These are phyloP conservation scores for Ceriops tagal DNA, from an alignment of 345 rosid species.

Conservation along the genomic window DNA sequence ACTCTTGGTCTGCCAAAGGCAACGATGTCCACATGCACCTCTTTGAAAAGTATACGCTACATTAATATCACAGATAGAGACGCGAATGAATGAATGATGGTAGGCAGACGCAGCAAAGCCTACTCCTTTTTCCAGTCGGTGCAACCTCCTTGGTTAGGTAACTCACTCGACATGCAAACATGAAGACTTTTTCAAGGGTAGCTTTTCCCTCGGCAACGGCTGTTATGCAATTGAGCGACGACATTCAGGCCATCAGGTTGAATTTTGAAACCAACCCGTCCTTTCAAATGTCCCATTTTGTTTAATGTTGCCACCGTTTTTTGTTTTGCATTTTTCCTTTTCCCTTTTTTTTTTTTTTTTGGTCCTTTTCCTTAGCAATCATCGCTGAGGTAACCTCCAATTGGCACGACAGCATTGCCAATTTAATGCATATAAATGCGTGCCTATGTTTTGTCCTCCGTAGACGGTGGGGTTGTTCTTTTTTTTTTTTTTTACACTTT, in stretches of 20 bases:
- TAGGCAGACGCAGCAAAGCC: not conserved
- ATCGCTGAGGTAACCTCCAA: too few species aligned
- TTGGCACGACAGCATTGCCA: not conserved
- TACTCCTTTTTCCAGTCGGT: not conserved
- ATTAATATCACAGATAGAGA: constrained; percentile 13
- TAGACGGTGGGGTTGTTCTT: not conserved
- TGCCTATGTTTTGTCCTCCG: not conserved
- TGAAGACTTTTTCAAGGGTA: not conserved
- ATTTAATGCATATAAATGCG: not conserved
- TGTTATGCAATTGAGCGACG: constrained; percentile 13
- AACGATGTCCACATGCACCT: constrained; percentile 8
- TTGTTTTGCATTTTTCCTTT: too few species aligned
- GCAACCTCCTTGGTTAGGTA: constrained; percentile 7
- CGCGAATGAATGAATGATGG: constrained; percentile 4
- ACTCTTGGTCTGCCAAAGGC: not conserved
- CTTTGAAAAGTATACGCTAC: not conserved
- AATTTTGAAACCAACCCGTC: not conserved
- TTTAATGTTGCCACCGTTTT: too few species aligned
- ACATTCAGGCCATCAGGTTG: not conserved
- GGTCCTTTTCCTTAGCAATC: too few species aligned
- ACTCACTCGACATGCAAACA: constrained; percentile 4
- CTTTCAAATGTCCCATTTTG: too few species aligned
- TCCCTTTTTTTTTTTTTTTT: too few species aligned
- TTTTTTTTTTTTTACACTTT: too few species aligned
- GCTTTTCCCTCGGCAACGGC: not conserved